Conservation (phyloP, 768 basidiomycete genomes). For the Russula sp. region DNA sequence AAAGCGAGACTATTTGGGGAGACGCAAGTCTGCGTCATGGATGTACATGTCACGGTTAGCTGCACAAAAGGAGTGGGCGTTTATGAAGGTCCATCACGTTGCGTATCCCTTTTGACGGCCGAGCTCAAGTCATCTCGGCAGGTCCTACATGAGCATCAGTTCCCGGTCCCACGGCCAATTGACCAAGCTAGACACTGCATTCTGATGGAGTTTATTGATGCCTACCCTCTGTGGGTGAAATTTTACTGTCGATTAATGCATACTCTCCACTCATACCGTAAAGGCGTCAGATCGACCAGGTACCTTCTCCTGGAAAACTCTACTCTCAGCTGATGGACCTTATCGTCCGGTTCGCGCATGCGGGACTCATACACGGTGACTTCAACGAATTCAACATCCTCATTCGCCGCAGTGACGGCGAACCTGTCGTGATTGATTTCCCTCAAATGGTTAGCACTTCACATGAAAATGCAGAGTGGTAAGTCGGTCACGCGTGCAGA, state of each 20-base stretch:
- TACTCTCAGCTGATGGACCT: slow-evolving; percentile 94
- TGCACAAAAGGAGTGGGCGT: slow-evolving; percentile 97
- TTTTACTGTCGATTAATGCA: slow-evolving; percentile 10
- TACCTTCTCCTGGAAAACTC: slow-evolving; percentile 82
- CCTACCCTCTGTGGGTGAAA: slow-evolving; percentile 82
- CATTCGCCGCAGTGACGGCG: slow-evolving; percentile 68
- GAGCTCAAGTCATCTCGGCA: slow-evolving; percentile 35
- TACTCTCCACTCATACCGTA: slow-evolving; percentile 7
- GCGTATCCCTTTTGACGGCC: background rate
- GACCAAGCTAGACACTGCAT: slow-evolving; percentile 95
- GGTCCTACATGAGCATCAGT: slow-evolving; percentile 88
- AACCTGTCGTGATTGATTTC: slow-evolving; percentile 95
- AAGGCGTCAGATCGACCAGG: slow-evolving; percentile 83
- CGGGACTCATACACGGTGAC: slow-evolving; percentile 97
- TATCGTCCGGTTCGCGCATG: slow-evolving; percentile 89
- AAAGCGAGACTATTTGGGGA: slow-evolving; percentile 94
- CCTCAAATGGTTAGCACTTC: slow-evolving; percentile 99
- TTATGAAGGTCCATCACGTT: slow-evolving; percentile 77
- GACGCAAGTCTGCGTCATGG: slow-evolving; percentile 95
- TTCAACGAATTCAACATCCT: slow-evolving; percentile 99
- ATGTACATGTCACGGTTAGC: slow-evolving; percentile 98
- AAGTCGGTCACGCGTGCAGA: slow-evolving; percentile 33
- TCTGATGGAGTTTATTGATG: slow-evolving; percentile 94
- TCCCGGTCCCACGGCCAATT: slow-evolving; percentile 90
- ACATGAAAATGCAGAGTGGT: slow-evolving; percentile 97